Evolutionary conservation across 1,284 basidiomycete genomes (phyloP), one percentile per base, ranked within the genome.

Genomic region (Cystobasidium pallidum): DNA sequence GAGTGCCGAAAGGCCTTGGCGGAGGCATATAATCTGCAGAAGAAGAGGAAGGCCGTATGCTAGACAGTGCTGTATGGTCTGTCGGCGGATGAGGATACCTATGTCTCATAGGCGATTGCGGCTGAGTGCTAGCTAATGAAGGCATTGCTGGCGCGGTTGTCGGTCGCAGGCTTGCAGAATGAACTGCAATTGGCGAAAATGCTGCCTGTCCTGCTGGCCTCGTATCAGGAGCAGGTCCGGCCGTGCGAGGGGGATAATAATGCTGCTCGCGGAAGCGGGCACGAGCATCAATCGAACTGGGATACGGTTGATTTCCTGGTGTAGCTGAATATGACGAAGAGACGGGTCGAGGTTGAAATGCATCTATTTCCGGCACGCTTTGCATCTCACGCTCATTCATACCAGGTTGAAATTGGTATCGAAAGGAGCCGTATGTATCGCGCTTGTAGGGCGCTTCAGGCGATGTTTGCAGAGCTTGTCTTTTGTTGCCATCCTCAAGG

Each of bases 211-310:
- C 41, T 17, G 57, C 4, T 8, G 32, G 57, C 8, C 32, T 39
- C 17, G 32, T n/a, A 15, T 47, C 59, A 4, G 41, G 21, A 43
- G 41, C 7, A 26, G 59, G 41, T 19, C 45, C 62, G 51, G 62
- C 43, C 21, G 62, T 64, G 8, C 62, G 43, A 24, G 62, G 62
- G 4, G 45, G 45, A 19, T 64, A 61, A 36, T 61, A 51, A 26
- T 64, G 62, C 39, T 64, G 62, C 10, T 64, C 58, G 11, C 58
- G 62, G n/a, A 51, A 64, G 30, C 62, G 62, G 8, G 47, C 62
- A 32, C 62, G 43, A n/a, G 62, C 62, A 51, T 64, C 62, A 19
- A 64, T 64, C 10, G 62, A 49, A 26, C 21, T 43, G 15, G 62
- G 62, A 24, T 64, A 64, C 3, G 24, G 2, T 3, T 30, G 34